Percentiles rank a stretch among this genome's conserved stretches.
These are phyloP conservation scores for Coleophoma crateriformis DNA, from an alignment of 2,329 filamentous ascomycete genomes.

Conservation along the genomic window DNA sequence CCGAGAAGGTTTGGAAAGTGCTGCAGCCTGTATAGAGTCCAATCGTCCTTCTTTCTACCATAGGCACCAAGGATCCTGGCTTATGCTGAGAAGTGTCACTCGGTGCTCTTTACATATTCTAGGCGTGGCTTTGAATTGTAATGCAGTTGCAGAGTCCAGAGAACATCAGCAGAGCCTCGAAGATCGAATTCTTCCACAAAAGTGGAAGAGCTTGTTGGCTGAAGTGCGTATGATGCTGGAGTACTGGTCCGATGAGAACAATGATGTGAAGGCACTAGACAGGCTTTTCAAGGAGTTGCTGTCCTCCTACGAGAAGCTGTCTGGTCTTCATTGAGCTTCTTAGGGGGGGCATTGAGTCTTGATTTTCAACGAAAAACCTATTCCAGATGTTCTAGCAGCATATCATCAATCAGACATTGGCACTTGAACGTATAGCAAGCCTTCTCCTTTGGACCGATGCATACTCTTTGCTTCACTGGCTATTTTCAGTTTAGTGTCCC, in stretches of 20 bases:
- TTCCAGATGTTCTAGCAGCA: no score
- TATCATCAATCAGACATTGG: no score
- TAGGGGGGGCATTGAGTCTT: neutral
- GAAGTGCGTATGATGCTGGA: neutral
- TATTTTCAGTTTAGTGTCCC: no score
- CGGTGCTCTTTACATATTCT: neutral
- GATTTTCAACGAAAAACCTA: no score
- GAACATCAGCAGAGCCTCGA: neutral
- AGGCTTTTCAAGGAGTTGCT: neutral
- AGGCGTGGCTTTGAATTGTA: neutral
- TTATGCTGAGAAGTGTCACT: neutral
- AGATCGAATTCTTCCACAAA: neutral
- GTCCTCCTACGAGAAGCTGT: neutral
- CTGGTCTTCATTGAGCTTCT: neutral
- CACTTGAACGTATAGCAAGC: no score
- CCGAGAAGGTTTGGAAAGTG: neutral
- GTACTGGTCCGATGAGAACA: neutral
- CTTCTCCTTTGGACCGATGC: no score
- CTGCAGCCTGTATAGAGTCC: neutral
- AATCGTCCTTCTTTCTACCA: neutral
- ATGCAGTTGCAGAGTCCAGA: neutral
- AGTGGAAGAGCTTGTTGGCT: neutral
- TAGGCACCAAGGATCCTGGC: slow-evolving; percentile 1
- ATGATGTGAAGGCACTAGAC: neutral
- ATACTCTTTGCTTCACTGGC: no score